These are phyloP conservation scores for Hypoxylon rickii DNA, from an alignment of 495 filamentous ascomycete genomes.

Conservation along the genomic window DNA sequence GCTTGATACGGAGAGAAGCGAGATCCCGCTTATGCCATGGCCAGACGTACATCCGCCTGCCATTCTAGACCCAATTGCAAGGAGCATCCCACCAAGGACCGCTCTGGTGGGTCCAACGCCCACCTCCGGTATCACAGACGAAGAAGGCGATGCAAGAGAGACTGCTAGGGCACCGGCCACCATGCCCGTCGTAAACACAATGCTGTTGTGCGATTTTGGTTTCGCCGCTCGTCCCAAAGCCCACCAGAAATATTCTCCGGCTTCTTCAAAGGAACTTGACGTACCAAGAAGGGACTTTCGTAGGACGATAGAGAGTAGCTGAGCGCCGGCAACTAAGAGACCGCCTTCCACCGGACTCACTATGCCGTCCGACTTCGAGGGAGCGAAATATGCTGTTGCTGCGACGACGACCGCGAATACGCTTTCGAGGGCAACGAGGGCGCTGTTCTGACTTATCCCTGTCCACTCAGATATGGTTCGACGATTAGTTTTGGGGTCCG, in stretches of 20 bases:
- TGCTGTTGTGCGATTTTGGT: conserved; percentile 39
- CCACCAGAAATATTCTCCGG: conserved; percentile 53
- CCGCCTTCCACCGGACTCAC: conserved; percentile 51
- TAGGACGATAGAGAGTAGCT: conserved; percentile 49
- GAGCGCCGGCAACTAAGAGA: conserved; percentile 53
- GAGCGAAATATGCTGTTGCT: conserved; percentile 32
- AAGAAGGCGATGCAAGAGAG: conserved; percentile 33
- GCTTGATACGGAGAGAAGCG: conserved; percentile 55
- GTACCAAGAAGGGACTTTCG: conserved; percentile 53
- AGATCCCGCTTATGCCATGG: conserved; percentile 62
- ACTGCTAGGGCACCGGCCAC: conserved; percentile 45
- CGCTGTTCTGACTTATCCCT: conserved; percentile 28
- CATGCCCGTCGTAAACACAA: conserved; percentile 53
- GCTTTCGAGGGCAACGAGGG: conserved; percentile 39
- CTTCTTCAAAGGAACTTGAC: conserved; percentile 57
- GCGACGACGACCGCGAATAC: conserved; percentile 36
- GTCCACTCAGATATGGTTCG: conserved; percentile 43
- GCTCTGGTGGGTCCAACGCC: conserved; percentile 40
- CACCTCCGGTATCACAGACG: conserved; percentile 26
- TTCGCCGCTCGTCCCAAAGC: conserved; percentile 30
- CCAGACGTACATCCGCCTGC: conserved; percentile 64
- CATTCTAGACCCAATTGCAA: conserved; percentile 58
- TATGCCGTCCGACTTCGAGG: conserved; percentile 37
- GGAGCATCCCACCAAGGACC: conserved; percentile 52
- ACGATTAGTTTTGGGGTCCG: conserved; percentile 7